Conservation (phyloP, 2,329 filamentous ascomycete genomes). For the Microdochium bolleyi region DNA sequence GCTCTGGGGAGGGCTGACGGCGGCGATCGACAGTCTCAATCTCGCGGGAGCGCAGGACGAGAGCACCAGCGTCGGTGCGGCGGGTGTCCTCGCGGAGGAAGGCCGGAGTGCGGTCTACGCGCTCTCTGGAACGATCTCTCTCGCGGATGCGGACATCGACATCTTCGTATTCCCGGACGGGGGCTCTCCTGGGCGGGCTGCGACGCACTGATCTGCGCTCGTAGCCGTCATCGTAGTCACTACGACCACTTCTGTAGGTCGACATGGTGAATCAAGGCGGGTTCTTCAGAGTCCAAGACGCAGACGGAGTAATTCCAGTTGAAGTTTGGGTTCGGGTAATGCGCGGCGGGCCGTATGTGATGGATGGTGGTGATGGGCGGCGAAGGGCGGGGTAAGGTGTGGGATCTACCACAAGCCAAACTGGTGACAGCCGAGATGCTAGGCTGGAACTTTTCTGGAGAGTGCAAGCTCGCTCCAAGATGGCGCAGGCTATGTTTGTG, state of each 20-base stretch:
- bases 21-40: conserved; percentile 44
- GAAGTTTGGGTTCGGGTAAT: no score
- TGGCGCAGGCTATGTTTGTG: neutral
- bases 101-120: conserved; percentile 33
- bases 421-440: neutral
- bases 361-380: neutral
- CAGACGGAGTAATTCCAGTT: no score
- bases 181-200: conserved; percentile 15
- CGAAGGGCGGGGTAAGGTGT: neutral
- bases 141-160: conserved; percentile 32
- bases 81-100: conserved; percentile 44
- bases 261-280: neutral
- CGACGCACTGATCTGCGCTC: conserved; percentile 13
- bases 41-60: conserved; percentile 48
- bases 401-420: neutral
- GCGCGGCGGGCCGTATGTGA: neutral
- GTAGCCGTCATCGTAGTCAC: conserved; percentile 14
- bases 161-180: conserved; percentile 28
- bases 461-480: neutral
- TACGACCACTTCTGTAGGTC: neutral
- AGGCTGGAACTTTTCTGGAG: neutral
- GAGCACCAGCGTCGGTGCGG: conserved; percentile 37
- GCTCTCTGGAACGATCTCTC: conserved; percentile 28
- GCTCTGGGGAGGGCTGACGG: conserved; percentile 33
- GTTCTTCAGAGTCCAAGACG: no score